phyloP scores from a whole-genome alignment of 805 yeast species.

The Cyberlindnera samutprakarnensis region DNA sequence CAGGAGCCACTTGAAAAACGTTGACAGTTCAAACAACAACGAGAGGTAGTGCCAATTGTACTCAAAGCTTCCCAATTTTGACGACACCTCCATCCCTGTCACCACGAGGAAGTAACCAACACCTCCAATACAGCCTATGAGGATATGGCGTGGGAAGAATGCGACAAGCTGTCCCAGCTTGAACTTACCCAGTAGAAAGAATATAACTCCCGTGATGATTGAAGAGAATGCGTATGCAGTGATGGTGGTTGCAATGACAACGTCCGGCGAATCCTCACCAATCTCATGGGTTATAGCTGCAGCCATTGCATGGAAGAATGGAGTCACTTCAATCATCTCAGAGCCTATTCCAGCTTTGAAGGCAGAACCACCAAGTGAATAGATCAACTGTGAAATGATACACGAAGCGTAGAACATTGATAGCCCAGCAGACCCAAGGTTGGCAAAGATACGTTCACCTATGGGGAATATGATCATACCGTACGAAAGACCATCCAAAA shows the following conservation, averaged over 20 bases:
- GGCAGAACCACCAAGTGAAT: constrained; percentile 84
- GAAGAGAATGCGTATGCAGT: constrained; percentile 80
- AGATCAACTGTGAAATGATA: constrained; percentile 81
- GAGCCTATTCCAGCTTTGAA: constrained; percentile 91
- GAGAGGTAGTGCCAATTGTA: constrained; percentile 53
- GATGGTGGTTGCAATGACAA: constrained; percentile 76
- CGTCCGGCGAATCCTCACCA: constrained; percentile 41
- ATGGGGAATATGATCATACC: constrained; percentile 98
- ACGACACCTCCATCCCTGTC: constrained; percentile 89
- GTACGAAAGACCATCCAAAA: constrained; percentile 88
- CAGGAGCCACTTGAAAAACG: constrained; percentile 57
- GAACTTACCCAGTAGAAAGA: constrained; percentile 69
- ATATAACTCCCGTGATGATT: constrained; percentile 78
- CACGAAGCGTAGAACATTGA: constrained; percentile 94
- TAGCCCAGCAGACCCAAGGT: constrained; percentile 80
- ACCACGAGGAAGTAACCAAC: constrained; percentile 89
- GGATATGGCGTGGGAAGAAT: constrained; percentile 91
- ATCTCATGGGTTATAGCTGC: constrained; percentile 51
- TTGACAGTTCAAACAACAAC: constrained; percentile 34
- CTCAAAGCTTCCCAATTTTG: constrained; percentile 64
- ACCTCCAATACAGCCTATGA: constrained; percentile 97
- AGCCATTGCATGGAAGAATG: constrained; percentile 96
- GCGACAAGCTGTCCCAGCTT: constrained; percentile 83
- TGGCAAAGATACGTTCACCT: constrained; percentile 67
- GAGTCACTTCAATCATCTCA: constrained; percentile 99